Conservation (phyloP, 805 yeast genomes). For the Candida hispaniensis region DNA sequence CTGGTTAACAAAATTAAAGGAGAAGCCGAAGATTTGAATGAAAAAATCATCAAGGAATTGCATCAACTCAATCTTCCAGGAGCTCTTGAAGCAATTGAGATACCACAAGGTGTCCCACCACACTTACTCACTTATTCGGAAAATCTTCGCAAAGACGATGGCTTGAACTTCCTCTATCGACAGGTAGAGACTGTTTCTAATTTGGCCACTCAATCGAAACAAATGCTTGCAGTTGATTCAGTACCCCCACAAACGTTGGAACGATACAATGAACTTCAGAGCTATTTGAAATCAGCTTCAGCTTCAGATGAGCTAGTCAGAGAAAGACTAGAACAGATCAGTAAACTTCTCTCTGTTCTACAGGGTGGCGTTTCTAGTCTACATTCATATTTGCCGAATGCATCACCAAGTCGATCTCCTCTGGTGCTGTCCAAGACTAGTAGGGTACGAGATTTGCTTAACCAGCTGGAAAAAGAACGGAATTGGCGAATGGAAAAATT, state of each 20-base stretch:
- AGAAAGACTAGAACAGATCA: conserved; percentile 39
- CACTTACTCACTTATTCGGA: conserved; percentile 46
- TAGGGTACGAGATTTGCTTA: conserved; percentile 2
- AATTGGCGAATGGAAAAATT: too few species aligned
- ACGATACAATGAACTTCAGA: conserved; percentile 37
- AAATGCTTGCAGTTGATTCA: conserved; percentile 37
- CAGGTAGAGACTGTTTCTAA: conserved; percentile 33
- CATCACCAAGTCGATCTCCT: conserved; percentile 23
- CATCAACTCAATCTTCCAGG: conserved; percentile 37
- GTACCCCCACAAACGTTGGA: conserved; percentile 33
- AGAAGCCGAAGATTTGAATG: conserved; percentile 35
- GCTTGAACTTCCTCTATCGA: too few species aligned
- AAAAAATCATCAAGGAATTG: conserved; percentile 5
- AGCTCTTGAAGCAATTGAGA: conserved; percentile 48
- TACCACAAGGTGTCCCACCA: conserved; percentile 46
- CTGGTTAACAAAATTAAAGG: conserved; percentile 22
- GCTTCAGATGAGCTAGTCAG: conserved; percentile 49
- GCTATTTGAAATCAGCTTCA: conserved; percentile 46
- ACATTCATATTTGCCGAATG: conserved; percentile 27
- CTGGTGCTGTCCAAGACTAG: conserved; percentile 4
- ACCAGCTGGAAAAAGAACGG: conserved; percentile 8
- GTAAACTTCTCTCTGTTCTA: conserved; percentile 36
- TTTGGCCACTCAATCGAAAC: conserved; percentile 34
- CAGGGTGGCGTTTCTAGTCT: conserved; percentile 30
- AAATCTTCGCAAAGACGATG: conserved; percentile 45